phyloP scores from a whole-genome alignment of 805 yeast species.

The Saturnispora silvae region DNA sequence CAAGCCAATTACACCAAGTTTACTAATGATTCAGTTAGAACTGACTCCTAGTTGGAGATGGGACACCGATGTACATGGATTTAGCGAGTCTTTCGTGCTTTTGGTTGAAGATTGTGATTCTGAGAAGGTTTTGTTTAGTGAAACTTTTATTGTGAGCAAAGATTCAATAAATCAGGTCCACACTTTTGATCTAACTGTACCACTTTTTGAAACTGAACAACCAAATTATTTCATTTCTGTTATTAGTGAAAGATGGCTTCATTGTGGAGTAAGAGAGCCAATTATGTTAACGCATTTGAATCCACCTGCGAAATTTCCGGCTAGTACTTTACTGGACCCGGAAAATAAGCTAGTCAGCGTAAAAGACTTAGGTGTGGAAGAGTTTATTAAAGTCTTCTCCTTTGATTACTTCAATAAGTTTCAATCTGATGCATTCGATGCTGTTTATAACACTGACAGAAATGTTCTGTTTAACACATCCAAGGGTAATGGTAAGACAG shows the following conservation, averaged over 20 bases:
- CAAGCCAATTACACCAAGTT: conserved; percentile 68
- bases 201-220: conserved; percentile 41
- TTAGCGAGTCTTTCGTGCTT: conserved; percentile 53
- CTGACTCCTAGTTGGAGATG: conserved; percentile 68
- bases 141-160: conserved; percentile 40
- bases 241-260: conserved; percentile 79
- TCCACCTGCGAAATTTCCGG: conserved; percentile 55
- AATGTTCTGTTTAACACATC: conserved; percentile 60
- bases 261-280: conserved; percentile 55
- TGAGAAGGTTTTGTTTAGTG: conserved; percentile 53
- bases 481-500: conserved; percentile 69
- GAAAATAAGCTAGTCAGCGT: conserved; percentile 37
- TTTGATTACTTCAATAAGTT: conserved; percentile 55
- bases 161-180: conserved; percentile 44
- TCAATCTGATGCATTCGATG: conserved; percentile 61
- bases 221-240: conserved; percentile 69
- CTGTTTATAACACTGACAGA: conserved; percentile 41
- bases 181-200: conserved; percentile 53
- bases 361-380: conserved; percentile 36
- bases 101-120: conserved; percentile 81
- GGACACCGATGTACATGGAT: conserved; percentile 57
- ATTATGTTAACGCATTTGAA: conserved; percentile 40
- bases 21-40: conserved; percentile 57
- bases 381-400: conserved; percentile 35
- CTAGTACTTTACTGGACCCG: conserved; percentile 49